Evolutionary conservation across 352 stramenopile species (phyloP), one percentile per base, ranked within the genome.

Genomic region (Thraustochytrium striatum): DNA sequence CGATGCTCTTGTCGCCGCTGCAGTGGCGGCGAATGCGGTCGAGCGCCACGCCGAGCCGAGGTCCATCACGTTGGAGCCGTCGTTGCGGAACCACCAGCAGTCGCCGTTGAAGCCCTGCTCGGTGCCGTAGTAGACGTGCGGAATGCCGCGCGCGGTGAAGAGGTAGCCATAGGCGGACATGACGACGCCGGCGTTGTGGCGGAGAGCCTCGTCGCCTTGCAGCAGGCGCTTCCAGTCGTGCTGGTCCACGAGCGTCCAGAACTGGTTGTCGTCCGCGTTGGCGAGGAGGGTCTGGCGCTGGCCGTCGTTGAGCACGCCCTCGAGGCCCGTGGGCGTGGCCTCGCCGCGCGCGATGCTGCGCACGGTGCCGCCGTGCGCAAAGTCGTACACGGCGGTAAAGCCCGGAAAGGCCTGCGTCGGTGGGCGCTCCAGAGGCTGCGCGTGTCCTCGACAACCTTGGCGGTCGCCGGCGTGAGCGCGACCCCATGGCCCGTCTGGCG

Each of bases 1-100:
- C 16, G 89, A 88, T 1, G 89, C 86, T 69, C 92, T 88, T 1
- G 81, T 78, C 2, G 88, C 89, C 16, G 86, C 88, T 0, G 89
- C 94, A 21, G 85, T 88, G 79, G 87, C 87, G 19, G 87, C 93
- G 8, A 79, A 94, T 16, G 44, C 55, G 25, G 32, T 62, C 33
- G 9, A n/a, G 9, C 25, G 55, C 55, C 9, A 25, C 55, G 25
- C 9, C 33, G 55, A 25, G 25, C 55, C 55, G 9, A 62, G 55
- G 32, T 62, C 55, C 55, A 62, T 62, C n/a, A n/a, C n/a, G n/a
- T n/a, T n/a, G n/a, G n/a, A n/a, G n/a, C n/a, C n/a, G n/a, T n/a
- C n/a, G n/a, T n/a, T n/a, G 55, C 9, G 13, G 32, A 13, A 38
- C 55, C 55, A 68, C 59, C 55, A 53, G 32, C 55, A 62, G 55